A percentile compares a stretch with the other conserved stretches of the same genome.
phyloP scores from a whole-genome alignment of 176 grass and related monocot species.

The Ensete glaucum region DNA sequence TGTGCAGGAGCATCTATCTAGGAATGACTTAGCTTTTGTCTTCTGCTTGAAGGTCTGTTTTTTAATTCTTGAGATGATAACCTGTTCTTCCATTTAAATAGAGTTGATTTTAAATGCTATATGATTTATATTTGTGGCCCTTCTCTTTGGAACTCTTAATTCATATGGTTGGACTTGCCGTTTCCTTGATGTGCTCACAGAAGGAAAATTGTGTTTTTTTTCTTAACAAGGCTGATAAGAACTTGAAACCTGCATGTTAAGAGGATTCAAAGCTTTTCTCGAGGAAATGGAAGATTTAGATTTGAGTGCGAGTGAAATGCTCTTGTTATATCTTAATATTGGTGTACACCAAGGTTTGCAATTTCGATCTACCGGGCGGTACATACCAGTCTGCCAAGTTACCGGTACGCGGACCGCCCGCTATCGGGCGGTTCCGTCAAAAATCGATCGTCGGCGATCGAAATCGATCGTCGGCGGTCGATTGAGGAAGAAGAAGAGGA shows the following conservation, averaged over 20 bases:
- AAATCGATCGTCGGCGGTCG: too few species aligned
- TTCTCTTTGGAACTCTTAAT: not conserved
- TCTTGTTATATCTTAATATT: not conserved
- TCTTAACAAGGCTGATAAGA: not conserved
- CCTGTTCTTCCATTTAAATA: not conserved
- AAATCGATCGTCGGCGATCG: too few species aligned
- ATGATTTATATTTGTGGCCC: not conserved
- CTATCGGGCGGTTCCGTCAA: too few species aligned
- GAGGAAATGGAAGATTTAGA: too few species aligned
- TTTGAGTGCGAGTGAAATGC: too few species aligned
- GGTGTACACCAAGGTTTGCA: too few species aligned
- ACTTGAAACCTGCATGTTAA: too few species aligned
- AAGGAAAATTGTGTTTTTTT: not conserved
- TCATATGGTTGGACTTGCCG: not conserved
- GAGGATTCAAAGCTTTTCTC: too few species aligned
- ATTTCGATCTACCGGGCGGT: too few species aligned
- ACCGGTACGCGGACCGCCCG: too few species aligned
- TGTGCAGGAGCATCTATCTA: slow-evolving; percentile 81
- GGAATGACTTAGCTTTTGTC: slow-evolving; percentile 81
- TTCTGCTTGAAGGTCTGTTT: slow-evolving; percentile 71
- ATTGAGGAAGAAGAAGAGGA: too few species aligned
- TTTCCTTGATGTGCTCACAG: not conserved
- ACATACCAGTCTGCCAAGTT: too few species aligned
- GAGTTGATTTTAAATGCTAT: not conserved
- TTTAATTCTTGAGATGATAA: slow-evolving; percentile 18